These are phyloP conservation scores for Fusarium siculi DNA, from an alignment of 2,329 filamentous ascomycete species.

Conservation along the genomic window DNA sequence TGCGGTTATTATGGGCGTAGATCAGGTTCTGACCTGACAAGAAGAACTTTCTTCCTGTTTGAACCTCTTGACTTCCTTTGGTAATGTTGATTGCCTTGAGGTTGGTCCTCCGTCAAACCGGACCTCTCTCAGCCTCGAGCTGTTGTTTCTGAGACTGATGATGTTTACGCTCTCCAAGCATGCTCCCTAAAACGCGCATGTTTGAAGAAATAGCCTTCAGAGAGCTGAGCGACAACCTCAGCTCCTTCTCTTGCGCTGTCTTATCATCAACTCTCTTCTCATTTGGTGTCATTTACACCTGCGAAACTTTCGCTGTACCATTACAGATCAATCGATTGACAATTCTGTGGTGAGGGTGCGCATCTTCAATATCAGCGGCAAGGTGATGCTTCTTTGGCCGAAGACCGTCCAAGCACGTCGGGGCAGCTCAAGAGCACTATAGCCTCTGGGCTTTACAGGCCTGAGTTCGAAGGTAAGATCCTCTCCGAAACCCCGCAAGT, in stretches of 20 bases:
- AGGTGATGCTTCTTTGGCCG: neutral
- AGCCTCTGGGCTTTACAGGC: fast-evolving
- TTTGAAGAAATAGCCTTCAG: neutral
- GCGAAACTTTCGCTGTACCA: too few relatives aligned
- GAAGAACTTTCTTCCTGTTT: neutral
- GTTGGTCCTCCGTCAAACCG: neutral
- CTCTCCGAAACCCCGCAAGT: too few relatives aligned
- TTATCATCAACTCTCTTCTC: too few relatives aligned
- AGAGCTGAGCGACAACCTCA: neutral
- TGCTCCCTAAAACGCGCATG: neutral
- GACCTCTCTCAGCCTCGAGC: neutral
- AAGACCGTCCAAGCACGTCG: neutral
- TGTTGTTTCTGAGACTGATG: neutral
- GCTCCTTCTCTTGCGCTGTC: neutral
- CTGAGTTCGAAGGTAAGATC: neutral
- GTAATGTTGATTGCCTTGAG: neutral
- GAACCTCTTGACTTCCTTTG: neutral
- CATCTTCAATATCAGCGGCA: neutral
- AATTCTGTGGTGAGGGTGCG: neutral
- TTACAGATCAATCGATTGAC: neutral
- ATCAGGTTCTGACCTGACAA: neutral
- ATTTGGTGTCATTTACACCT: too few relatives aligned
- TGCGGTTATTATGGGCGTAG: neutral
- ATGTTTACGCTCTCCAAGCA: neutral
- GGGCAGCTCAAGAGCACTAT: neutral